Evolutionary conservation across 1,284 basidiomycete species (phyloP).

Genomic region (Cryptococcus amylolentus): DNA sequence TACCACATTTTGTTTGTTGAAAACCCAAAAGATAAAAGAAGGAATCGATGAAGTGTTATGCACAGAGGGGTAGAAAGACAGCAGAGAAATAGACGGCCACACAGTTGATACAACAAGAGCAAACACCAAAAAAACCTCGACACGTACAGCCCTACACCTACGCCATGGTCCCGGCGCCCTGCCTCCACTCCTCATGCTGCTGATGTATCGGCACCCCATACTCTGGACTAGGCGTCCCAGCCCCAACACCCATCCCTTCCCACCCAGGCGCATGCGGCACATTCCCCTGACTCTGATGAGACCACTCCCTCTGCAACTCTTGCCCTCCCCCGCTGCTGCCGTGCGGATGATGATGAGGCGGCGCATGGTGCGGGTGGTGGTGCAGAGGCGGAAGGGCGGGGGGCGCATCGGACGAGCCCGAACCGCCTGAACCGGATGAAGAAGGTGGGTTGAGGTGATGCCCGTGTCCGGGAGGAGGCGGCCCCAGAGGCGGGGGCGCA

Average conservation of each 20-base stretch:
- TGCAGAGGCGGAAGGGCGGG: too few species aligned
- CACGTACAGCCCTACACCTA: background rate
- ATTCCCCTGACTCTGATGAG: background rate
- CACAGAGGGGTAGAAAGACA: too few species aligned
- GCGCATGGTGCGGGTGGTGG: background rate
- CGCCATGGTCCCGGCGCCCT: slow-evolving; percentile 12
- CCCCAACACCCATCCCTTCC: slow-evolving; percentile 2
- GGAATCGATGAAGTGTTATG: too few species aligned
- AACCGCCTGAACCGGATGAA: slow-evolving; percentile 7
- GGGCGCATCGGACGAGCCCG: background rate
- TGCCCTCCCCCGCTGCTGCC: background rate
- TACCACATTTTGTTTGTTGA: too few species aligned
- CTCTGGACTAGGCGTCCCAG: background rate
- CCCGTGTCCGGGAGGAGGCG: background rate
- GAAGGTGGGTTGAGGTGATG: slow-evolving; percentile 5
- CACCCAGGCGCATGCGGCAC: slow-evolving; percentile 2
- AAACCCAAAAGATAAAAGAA: too few species aligned
- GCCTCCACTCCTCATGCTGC: slow-evolving; percentile 16
- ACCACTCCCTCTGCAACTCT: background rate
- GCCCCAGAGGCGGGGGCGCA: background rate
- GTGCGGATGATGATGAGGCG: too few species aligned
- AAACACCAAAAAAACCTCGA: too few species aligned
- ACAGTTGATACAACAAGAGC: too few species aligned
- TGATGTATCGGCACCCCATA: slow-evolving; percentile 10
- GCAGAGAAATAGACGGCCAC: too few species aligned